Conservation (phyloP, 768 basidiomycete genomes). For the Suillus discolor region DNA sequence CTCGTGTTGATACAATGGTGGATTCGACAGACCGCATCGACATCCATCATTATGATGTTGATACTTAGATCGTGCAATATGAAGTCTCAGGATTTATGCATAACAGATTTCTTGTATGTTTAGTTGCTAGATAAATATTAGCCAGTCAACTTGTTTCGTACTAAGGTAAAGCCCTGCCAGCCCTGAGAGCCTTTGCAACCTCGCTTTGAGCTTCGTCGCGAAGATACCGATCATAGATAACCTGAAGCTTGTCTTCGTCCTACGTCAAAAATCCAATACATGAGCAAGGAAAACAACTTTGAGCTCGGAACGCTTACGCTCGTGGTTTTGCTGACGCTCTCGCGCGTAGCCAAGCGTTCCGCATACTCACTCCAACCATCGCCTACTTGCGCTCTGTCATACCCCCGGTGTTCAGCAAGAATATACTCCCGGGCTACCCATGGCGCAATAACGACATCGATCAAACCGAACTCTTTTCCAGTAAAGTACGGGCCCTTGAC, state of each 20-base stretch:
- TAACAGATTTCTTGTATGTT: too few species aligned
- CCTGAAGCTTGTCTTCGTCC: conserved; percentile 45
- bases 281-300: conserved; percentile 1
- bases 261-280: conserved; percentile 11
- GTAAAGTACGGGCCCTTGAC: conserved; percentile 57
- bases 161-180: conserved; percentile 42
- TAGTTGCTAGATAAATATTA: too few species aligned
- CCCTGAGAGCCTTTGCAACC: conserved; percentile 52
- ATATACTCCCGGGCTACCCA: conserved; percentile 55
- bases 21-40: too few species aligned
- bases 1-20: too few species aligned
- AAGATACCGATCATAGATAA: conserved; percentile 57
- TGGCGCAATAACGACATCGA: conserved; percentile 58
- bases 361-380: conserved; percentile 49
- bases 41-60: too few species aligned
- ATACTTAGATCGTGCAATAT: too few species aligned
- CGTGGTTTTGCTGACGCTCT: conserved; percentile 48
- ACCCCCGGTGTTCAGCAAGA: conserved; percentile 50
- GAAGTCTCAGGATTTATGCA: too few species aligned
- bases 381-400: conserved; percentile 44
- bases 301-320: conserved; percentile 33
- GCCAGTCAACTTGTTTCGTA: background rate
- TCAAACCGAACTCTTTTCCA: conserved; percentile 54
- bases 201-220: conserved; percentile 58
- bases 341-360: conserved; percentile 41